phyloP scores from a whole-genome alignment of 2,329 filamentous ascomycete genomes.

The Pseudovirgaria hyperparasitica region DNA sequence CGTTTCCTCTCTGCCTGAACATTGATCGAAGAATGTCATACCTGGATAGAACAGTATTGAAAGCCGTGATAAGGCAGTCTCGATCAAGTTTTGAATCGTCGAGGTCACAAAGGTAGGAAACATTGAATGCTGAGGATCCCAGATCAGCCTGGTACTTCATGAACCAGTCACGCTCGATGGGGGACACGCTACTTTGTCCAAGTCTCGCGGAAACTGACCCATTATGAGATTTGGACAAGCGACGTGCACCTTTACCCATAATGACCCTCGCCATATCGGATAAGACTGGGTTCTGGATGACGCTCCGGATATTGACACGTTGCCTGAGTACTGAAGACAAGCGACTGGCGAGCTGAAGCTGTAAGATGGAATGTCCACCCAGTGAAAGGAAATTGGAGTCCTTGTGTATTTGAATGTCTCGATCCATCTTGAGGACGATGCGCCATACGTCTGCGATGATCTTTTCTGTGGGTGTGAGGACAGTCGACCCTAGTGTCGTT shows the following conservation, averaged over 20 bases:
- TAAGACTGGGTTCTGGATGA: slow-evolving; percentile 6
- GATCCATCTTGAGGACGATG: slow-evolving; percentile 6
- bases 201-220: too few relatives aligned
- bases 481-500: neutral
- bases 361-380: slow-evolving; percentile 16
- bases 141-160: slow-evolving; percentile 7
- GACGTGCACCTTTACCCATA: too few relatives aligned
- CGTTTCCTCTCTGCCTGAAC: too few relatives aligned
- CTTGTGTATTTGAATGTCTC: slow-evolving; percentile 4
- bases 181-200: slow-evolving; percentile 5
- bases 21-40: slow-evolving; percentile 7
- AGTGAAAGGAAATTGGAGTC: slow-evolving; percentile 14
- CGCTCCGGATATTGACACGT: slow-evolving; percentile 7
- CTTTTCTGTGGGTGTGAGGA: neutral
- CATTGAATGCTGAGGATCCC: slow-evolving; percentile 15
- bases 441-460: slow-evolving; percentile 3
- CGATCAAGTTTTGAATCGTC: slow-evolving; percentile 6
- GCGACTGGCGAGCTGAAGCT: slow-evolving; percentile 9
- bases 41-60: slow-evolving; percentile 10
- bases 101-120: slow-evolving; percentile 9
- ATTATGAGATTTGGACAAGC: too few relatives aligned
- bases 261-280: slow-evolving; percentile 3
- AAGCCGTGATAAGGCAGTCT: slow-evolving; percentile 8
- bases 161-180: slow-evolving; percentile 11
- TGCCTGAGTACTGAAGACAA: slow-evolving; percentile 5